Evolutionary conservation across 2,329 filamentous ascomycete genomes (phyloP).

Genomic region (Ciborinia camelliae): DNA sequence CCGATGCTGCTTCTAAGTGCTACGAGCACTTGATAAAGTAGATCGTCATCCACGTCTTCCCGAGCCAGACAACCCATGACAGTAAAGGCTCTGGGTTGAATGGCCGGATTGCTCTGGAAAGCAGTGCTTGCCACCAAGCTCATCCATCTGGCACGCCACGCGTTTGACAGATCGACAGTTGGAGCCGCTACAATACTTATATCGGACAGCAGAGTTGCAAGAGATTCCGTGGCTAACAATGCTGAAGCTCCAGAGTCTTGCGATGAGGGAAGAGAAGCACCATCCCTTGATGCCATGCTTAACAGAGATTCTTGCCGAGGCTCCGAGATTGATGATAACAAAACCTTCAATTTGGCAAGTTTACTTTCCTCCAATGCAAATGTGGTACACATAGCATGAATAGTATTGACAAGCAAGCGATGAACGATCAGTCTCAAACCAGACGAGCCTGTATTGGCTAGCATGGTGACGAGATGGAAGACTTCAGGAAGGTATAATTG

Average conservation of each 20-base stretch:
- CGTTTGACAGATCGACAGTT: constrained; percentile 61
- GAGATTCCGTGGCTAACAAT: constrained; percentile 52
- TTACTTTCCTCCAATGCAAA: constrained; percentile 59
- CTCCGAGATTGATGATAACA: constrained; percentile 58
- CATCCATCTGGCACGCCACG: constrained; percentile 71
- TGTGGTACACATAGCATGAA: constrained; percentile 65
- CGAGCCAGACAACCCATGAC: constrained; percentile 69
- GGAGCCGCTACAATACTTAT: constrained; percentile 61
- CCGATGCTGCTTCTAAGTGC: constrained; percentile 61
- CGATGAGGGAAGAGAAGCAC: constrained; percentile 51
- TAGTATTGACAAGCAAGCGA: constrained; percentile 61
- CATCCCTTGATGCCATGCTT: constrained; percentile 50
- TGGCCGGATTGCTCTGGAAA: constrained; percentile 69
- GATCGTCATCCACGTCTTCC: constrained; percentile 69
- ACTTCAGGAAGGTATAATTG: constrained; percentile 67
- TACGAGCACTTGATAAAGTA: constrained; percentile 68
- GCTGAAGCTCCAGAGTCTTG: constrained; percentile 47
- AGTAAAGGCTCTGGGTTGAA: constrained; percentile 65
- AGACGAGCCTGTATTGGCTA: constrained; percentile 60
- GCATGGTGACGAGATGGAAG: constrained; percentile 68
- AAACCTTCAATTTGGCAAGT: constrained; percentile 44
- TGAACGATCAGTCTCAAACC: constrained; percentile 59
- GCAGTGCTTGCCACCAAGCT: constrained; percentile 68
- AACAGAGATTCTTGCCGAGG: constrained; percentile 57
- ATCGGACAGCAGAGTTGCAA: constrained; percentile 61